Evolutionary conservation across 345 rosid genomes (phyloP), one percentile per base, ranked within the genome.

Genomic region (Arabis hirsuta): DNA sequence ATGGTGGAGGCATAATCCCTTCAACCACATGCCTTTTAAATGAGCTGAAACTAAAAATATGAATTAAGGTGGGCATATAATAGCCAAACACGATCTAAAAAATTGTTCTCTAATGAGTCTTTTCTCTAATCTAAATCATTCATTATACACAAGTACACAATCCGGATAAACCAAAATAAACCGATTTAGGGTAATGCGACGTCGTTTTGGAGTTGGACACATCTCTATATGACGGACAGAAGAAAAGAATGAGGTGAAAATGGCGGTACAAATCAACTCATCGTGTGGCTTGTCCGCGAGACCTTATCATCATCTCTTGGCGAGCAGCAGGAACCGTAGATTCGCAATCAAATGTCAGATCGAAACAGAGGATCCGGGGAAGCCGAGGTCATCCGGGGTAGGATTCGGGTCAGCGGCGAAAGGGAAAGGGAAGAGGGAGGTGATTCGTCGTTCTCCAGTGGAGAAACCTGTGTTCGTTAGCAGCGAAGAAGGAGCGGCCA

Each of bases 211-310:
- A 16, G 16, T 16, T 16, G 0, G 16, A 16, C 16, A 16, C 16
- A 16, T 16, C 16, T 16, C 16, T 16, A 16, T 16, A 16, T 16
- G 16, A 16, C 16, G 16, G 16, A 0, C 16, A 16, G 16, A 16
- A 16, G 16, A 16, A 16, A 16, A 16, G 16, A 31, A 31, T 31
- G 34, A 31, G 8, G 5, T 32, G 79, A 79, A 82, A 80, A 90
- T 90, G 98, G 92, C 94, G 92, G 85, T 86, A 55, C 89, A 76
- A 60, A 62, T 86, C 81, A 65, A 73, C 73, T 36, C 82, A 12
- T 72, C 82, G 4, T 75, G 70, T 45, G 62, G 69, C 52, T 76
- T 83, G 65, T 14, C 74, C 14, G 0, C 58, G 13, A 66, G 73
- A 70, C 81, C 81, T 36, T 63, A 65, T 73, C 84, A 55, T 65